These are phyloP conservation scores for Pouteria glomerata DNA, from an alignment of 148 eudicot genomes.

Conservation along the genomic window DNA sequence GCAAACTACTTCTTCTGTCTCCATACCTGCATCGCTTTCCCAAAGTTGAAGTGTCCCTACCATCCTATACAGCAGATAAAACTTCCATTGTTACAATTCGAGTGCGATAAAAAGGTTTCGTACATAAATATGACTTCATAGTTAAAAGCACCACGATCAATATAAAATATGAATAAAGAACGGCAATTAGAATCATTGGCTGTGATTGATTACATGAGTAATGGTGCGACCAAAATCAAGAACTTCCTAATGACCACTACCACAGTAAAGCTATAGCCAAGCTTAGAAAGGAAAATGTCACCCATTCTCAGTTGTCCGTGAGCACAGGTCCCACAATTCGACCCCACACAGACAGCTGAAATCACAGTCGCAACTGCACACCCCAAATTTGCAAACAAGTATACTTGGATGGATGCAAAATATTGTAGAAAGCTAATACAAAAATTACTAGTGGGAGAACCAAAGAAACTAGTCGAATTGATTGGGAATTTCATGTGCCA, in stretches of 20 bases:
- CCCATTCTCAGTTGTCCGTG: too few relatives aligned
- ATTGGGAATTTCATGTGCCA: neutral
- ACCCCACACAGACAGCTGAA: too few relatives aligned
- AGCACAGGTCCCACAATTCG: too few relatives aligned
- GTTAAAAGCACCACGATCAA: neutral
- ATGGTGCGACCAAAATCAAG: neutral
- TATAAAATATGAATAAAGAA: neutral
- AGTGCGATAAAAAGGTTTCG: neutral
- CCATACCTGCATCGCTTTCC: conserved; percentile 51
- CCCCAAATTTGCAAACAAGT: too few relatives aligned
- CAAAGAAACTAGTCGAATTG: too few relatives aligned
- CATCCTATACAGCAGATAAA: conserved; percentile 32
- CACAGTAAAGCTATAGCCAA: too few relatives aligned
- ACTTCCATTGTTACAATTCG: neutral
- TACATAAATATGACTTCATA: neutral
- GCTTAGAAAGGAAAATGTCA: too few relatives aligned
- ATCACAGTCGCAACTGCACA: too few relatives aligned
- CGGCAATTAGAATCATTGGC: neutral
- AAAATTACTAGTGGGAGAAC: too few relatives aligned
- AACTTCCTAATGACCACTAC: too few relatives aligned
- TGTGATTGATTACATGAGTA: neutral
- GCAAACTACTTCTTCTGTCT: conserved; percentile 41
- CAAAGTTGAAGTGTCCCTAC: conserved; percentile 27
- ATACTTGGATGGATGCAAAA: too few relatives aligned
- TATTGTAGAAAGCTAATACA: too few relatives aligned